These are phyloP conservation scores for Hyaloscypha hepaticicola DNA, from an alignment of 495 filamentous ascomycete genomes.

Conservation along the genomic window DNA sequence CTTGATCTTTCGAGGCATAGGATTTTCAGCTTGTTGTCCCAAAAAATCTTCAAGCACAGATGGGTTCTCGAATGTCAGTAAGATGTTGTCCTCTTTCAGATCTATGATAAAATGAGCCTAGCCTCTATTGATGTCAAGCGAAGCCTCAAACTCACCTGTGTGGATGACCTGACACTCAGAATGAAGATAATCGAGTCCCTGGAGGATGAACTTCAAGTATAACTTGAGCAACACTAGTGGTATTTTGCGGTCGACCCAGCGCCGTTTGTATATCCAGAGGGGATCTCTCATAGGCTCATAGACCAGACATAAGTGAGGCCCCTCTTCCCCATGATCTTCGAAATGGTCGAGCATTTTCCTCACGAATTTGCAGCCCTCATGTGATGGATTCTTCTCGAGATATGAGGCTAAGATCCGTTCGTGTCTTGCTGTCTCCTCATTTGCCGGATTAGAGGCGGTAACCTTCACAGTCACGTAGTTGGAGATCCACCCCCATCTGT, in stretches of 20 bases:
- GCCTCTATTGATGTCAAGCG: neutral
- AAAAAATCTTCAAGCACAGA: conserved; percentile 44
- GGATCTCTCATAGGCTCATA: conserved; percentile 47
- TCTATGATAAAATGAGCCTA: conserved; percentile 34
- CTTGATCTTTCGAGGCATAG: conserved; percentile 42
- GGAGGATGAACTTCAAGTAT: conserved; percentile 42
- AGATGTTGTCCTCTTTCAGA: conserved; percentile 48
- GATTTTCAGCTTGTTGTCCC: conserved; percentile 38
- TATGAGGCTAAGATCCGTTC: conserved; percentile 40
- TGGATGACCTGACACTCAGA: conserved; percentile 41
- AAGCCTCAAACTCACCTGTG: conserved; percentile 34
- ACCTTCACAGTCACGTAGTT: conserved; percentile 44
- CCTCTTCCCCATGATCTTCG: conserved; percentile 19
- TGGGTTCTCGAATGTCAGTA: conserved; percentile 45
- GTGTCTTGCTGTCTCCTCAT: conserved; percentile 35
- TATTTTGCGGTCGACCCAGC: conserved; percentile 30
- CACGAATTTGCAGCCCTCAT: conserved; percentile 38
- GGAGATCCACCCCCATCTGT: neutral
- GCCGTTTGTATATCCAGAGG: conserved; percentile 39
- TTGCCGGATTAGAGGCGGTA: conserved; percentile 26
- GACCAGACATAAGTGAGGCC: conserved; percentile 43
- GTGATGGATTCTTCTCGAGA: conserved; percentile 39
- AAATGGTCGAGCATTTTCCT: conserved; percentile 40
- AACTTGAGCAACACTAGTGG: conserved; percentile 40
- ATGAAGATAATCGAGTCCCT: conserved; percentile 47